phyloP scores from a whole-genome alignment of 768 basidiomycete genomes.

The Cystofilobasidium capitatum region DNA sequence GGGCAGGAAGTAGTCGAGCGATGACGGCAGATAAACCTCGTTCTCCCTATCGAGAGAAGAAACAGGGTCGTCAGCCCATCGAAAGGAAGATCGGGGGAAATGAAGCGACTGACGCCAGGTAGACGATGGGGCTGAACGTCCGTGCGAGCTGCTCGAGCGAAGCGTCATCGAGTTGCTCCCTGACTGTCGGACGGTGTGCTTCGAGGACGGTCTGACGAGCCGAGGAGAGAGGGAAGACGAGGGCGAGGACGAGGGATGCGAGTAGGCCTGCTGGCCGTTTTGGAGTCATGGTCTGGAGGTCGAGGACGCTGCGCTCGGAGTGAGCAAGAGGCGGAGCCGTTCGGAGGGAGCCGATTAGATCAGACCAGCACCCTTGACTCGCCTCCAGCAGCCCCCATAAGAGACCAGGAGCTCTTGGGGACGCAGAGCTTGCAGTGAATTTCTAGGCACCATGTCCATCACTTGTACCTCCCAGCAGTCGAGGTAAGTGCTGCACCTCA shows the following conservation, averaged over 20 bases:
- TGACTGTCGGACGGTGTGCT: neutral
- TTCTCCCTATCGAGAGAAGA: neutral
- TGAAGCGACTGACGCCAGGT: neutral
- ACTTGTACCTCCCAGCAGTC: slow-evolving; percentile 6
- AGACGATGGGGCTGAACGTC: neutral
- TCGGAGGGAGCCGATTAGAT: neutral
- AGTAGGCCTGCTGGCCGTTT: neutral
- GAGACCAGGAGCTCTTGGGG: too few relatives aligned
- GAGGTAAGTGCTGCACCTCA: neutral
- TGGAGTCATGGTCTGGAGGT: neutral
- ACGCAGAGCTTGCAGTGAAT: too few relatives aligned
- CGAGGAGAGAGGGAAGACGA: too few relatives aligned
- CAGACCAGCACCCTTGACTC: too few relatives aligned
- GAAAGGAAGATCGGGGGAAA: too few relatives aligned
- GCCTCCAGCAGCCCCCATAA: too few relatives aligned
- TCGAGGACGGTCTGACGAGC: neutral
- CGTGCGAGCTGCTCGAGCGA: neutral
- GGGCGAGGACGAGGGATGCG: neutral
- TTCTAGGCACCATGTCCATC: slow-evolving; percentile 7
- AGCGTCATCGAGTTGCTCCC: neutral
- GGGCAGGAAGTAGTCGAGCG: neutral
- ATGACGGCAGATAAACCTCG: neutral
- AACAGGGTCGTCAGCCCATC: too few relatives aligned
- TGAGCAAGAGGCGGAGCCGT: too few relatives aligned
- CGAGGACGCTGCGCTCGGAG: too few relatives aligned